A percentile compares a stretch with the other conserved stretches of the same genome.
These are phyloP conservation scores for Aspergillus aculeatinus DNA, from an alignment of 2,329 filamentous ascomycete genomes.

Conservation along the genomic window DNA sequence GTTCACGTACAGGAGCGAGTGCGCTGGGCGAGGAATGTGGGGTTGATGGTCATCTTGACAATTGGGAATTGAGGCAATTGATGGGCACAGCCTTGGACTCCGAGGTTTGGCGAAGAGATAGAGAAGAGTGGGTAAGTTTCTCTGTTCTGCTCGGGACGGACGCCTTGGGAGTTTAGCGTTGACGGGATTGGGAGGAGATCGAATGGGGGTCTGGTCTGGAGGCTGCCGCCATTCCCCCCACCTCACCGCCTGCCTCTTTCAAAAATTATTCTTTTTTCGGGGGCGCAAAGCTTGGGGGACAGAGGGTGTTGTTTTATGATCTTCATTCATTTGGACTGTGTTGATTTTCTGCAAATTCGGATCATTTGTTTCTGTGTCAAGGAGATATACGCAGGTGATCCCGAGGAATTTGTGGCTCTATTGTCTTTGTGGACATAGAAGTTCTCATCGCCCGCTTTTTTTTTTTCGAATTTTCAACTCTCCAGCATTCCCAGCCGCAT, in stretches of 20 bases:
- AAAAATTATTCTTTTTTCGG: constrained; percentile 33
- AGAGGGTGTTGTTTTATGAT: not conserved
- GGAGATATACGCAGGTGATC: not conserved
- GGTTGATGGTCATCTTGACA: constrained; percentile 76
- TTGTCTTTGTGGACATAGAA: not conserved
- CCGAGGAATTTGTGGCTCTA: not conserved
- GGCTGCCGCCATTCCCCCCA: not conserved
- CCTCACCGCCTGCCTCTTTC: constrained; percentile 41
- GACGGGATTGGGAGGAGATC: constrained; percentile 24
- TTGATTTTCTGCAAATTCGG: not conserved
- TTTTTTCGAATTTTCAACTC: constrained; percentile 1
- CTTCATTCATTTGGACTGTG: constrained; percentile 1
- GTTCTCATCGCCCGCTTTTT: not conserved
- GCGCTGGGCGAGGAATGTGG: constrained; percentile 83
- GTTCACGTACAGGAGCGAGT: constrained; percentile 70
- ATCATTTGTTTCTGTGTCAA: not conserved
- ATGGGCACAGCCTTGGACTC: constrained; percentile 13
- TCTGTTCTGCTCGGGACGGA: constrained; percentile 25
- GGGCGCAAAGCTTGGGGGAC: constrained; percentile 1
- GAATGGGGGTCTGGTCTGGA: constrained; percentile 8
- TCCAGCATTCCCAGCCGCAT: constrained; percentile 4
- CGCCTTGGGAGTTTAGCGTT: constrained; percentile 14
- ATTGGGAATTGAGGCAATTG: not conserved
- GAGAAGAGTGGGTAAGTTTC: constrained; percentile 16
- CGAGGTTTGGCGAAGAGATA: constrained; percentile 7